These are phyloP conservation scores for Cutaneotrichosporon spelunceum DNA, from an alignment of 1,284 basidiomycete genomes.

Conservation along the genomic window DNA sequence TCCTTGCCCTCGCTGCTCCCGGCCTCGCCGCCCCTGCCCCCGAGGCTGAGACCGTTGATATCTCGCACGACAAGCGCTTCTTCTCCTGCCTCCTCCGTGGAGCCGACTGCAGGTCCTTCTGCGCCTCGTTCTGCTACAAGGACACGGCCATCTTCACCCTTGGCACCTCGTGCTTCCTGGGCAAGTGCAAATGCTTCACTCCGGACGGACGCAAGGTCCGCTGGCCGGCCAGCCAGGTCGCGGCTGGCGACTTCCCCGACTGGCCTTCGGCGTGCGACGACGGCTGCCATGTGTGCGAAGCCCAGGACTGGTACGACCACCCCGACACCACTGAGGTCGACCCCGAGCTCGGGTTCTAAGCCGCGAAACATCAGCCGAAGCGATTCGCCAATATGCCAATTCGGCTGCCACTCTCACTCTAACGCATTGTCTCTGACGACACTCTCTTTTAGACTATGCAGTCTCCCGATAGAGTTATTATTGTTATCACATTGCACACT, in stretches of 20 bases:
- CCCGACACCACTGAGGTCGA: not conserved
- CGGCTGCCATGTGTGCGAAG: not conserved
- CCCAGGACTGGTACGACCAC: not conserved
- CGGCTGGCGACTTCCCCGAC: not conserved
- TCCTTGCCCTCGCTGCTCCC: not conserved
- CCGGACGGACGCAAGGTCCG: not conserved
- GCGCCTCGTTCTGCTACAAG: not conserved
- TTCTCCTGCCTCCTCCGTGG: not conserved
- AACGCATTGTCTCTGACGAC: too few species aligned
- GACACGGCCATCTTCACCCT: not conserved
- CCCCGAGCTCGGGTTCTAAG: not conserved
- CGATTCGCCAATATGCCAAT: too few species aligned
- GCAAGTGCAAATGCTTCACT: not conserved
- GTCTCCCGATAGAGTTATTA: too few species aligned
- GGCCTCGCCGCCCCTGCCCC: not conserved
- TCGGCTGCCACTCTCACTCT: too few species aligned
- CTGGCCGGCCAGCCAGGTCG: not conserved
- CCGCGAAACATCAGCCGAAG: too few species aligned
- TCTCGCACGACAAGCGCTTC: not conserved
- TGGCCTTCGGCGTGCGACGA: not conserved
- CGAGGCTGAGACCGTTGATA: not conserved
- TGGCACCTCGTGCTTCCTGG: not conserved
- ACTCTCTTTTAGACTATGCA: too few species aligned
- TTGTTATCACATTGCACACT: too few species aligned
- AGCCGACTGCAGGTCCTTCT: not conserved